These are phyloP conservation scores for Ophiostoma ips DNA, from an alignment of 2,329 filamentous ascomycete genomes.

Conservation along the genomic window DNA sequence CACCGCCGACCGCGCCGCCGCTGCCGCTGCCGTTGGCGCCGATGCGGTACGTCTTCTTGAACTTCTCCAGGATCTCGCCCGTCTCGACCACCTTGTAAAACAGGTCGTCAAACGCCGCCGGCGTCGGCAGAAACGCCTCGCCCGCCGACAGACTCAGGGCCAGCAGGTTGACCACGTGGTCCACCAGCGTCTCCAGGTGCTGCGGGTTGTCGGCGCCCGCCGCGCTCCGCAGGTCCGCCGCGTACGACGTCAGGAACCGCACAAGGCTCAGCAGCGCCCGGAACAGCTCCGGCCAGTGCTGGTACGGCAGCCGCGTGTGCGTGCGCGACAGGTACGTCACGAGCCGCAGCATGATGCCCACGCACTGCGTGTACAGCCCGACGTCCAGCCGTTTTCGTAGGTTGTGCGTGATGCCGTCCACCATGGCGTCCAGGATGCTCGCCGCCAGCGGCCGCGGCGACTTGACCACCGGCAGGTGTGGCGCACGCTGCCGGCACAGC, in stretches of 20 bases:
- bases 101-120: slow-evolving; percentile 82
- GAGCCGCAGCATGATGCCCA: slow-evolving; percentile 70
- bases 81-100: slow-evolving; percentile 98
- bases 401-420: slow-evolving; percentile 91
- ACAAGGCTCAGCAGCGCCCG: slow-evolving; percentile 75
- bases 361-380: slow-evolving; percentile 65
- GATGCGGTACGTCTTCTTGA: slow-evolving; percentile 61
- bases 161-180: slow-evolving; percentile 67
- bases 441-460: slow-evolving; percentile 61
- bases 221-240: slow-evolving; percentile 50
- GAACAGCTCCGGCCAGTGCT: slow-evolving; percentile 94
- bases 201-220: slow-evolving; percentile 29
- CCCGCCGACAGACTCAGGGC: slow-evolving; percentile 74
- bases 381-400: slow-evolving; percentile 73
- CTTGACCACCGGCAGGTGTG: slow-evolving; percentile 62
- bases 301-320: slow-evolving; percentile 63
- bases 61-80: slow-evolving; percentile 67
- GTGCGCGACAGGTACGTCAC: slow-evolving; percentile 74
- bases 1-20: too few relatives aligned
- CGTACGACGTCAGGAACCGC: slow-evolving; percentile 81
- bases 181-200: slow-evolving; percentile 60
- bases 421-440: slow-evolving; percentile 69
- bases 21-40: slow-evolving; percentile 9
- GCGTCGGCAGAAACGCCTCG: slow-evolving; percentile 79
- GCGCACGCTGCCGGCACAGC: slow-evolving; percentile 77